Evolutionary conservation across 192 early-diverging fungal species (phyloP).

Genomic region (Diversispora epigaea): DNA sequence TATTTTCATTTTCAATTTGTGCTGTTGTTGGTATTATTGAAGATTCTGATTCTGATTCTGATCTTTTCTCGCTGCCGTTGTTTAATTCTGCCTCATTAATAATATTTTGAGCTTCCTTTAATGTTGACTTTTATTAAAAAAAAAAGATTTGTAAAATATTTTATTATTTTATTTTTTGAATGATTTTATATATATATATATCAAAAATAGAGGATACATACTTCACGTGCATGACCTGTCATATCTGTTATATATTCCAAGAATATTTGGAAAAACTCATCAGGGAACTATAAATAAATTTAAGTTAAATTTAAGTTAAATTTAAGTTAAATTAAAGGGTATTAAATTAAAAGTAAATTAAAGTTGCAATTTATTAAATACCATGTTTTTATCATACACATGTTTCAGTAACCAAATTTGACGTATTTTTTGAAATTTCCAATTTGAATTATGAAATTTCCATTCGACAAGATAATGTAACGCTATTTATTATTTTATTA

Average conservation of each 20-base stretch:
- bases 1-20: slow-evolving; percentile 10
- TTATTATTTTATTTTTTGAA: background rate
- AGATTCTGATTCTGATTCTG: too few relatives aligned
- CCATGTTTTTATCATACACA: slow-evolving; percentile 35
- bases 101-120: background rate
- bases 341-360: too few relatives aligned
- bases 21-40: background rate
- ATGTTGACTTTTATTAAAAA: background rate
- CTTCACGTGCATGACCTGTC: slow-evolving; percentile 40
- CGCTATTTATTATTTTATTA: slow-evolving; percentile 33
- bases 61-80: background rate
- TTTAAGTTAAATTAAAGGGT: too few relatives aligned
- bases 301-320: too few relatives aligned
- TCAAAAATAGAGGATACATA: slow-evolving; percentile 25
- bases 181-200: too few relatives aligned
- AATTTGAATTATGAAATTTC: slow-evolving; percentile 35
- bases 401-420: slow-evolving; percentile 43
- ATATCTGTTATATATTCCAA: slow-evolving; percentile 44
- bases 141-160: background rate
- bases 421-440: slow-evolving; percentile 46
- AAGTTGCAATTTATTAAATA: background rate
- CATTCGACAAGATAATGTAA: slow-evolving; percentile 40
- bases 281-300: slow-evolving; percentile 23
- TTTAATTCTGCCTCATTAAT: background rate
- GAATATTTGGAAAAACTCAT: slow-evolving; percentile 37